Evolutionary conservation across 2,329 filamentous ascomycete genomes (phyloP).

Genomic region (Drechslerella dactyloides): DNA sequence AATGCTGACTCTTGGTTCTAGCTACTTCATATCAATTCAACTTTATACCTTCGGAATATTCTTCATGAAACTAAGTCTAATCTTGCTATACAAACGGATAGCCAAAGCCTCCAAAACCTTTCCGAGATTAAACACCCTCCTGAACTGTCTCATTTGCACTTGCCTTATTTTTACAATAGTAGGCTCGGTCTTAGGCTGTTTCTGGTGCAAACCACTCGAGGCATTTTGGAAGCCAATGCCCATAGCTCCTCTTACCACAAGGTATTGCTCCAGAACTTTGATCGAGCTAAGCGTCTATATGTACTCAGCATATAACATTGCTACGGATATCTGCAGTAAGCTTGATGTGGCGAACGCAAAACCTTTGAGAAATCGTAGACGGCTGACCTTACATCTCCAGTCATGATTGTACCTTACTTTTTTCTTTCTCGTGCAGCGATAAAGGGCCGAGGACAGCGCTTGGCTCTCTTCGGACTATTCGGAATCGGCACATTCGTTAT

Average conservation of each 20-base stretch:
- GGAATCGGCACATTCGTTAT: slow-evolving; percentile 34
- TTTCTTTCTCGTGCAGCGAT: slow-evolving; percentile 25
- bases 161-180: slow-evolving; percentile 35
- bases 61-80: slow-evolving; percentile 43
- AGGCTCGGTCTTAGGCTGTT: slow-evolving; percentile 32
- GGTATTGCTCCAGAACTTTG: slow-evolving; percentile 25
- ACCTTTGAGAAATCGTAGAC: not conserved
- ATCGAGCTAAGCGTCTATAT: slow-evolving; percentile 40
- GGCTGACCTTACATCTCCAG: slow-evolving; percentile 5
- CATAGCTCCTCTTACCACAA: slow-evolving; percentile 24
- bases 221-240: slow-evolving; percentile 47
- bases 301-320: slow-evolving; percentile 44
- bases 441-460: slow-evolving; percentile 17
- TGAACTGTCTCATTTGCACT: slow-evolving; percentile 25
- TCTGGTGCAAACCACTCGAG: slow-evolving; percentile 45
- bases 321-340: slow-evolving; percentile 42
- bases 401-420: slow-evolving; percentile 46
- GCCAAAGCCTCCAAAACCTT: slow-evolving; percentile 17
- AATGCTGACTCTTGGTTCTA: too few species aligned
- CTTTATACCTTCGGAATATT: slow-evolving; percentile 42
- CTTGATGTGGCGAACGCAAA: not conserved
- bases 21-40: slow-evolving; percentile 38
- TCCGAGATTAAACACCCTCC: slow-evolving; percentile 20
- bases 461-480: slow-evolving; percentile 31
- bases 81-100: slow-evolving; percentile 43